Percentiles rank a stretch among this genome's conserved stretches.
phyloP scores from a whole-genome alignment of 306 rosid species.

The Pyrus betulifolia region DNA sequence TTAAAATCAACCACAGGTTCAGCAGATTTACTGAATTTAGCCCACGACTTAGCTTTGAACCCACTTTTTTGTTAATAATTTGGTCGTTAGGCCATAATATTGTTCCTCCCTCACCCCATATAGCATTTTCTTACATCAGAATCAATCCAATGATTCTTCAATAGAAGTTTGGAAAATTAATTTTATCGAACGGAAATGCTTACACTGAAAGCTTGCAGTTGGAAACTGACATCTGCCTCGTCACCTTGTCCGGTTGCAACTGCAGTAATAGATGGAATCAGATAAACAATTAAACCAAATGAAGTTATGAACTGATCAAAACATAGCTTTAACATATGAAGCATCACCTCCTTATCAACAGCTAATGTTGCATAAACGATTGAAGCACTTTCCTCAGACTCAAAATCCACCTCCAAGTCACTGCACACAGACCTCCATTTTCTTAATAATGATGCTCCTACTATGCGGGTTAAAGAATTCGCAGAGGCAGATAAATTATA shows the following conservation, averaged over 20 bases:
- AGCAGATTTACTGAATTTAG: not conserved
- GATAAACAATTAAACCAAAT: not conserved
- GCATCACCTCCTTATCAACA: constrained; percentile 74
- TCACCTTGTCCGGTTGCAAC: constrained; percentile 94
- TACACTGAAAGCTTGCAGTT: constrained; percentile 70
- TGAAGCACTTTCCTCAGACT: constrained; percentile 60
- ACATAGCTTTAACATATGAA: constrained; percentile 4
- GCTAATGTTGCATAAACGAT: constrained; percentile 56
- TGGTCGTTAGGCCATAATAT: not conserved
- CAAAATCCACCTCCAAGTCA: constrained; percentile 73
- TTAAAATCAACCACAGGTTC: not conserved
- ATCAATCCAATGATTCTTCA: not conserved
- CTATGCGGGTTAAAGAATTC: not conserved
- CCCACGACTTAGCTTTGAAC: not conserved
- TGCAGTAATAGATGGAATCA: constrained; percentile 27
- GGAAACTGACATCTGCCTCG: constrained; percentile 54
- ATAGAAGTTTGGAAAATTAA: not conserved
- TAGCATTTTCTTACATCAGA: not conserved
- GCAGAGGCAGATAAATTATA: not conserved
- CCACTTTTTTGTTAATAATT: too few relatives aligned
- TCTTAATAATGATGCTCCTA: not conserved
- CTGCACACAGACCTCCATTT: constrained; percentile 31
- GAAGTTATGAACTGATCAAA: not conserved
- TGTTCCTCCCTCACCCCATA: not conserved
- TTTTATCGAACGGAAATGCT: constrained; percentile 15